Conservation (phyloP, 1,139 yeast species). For the Hyphopichia pseudoburtonii region DNA sequence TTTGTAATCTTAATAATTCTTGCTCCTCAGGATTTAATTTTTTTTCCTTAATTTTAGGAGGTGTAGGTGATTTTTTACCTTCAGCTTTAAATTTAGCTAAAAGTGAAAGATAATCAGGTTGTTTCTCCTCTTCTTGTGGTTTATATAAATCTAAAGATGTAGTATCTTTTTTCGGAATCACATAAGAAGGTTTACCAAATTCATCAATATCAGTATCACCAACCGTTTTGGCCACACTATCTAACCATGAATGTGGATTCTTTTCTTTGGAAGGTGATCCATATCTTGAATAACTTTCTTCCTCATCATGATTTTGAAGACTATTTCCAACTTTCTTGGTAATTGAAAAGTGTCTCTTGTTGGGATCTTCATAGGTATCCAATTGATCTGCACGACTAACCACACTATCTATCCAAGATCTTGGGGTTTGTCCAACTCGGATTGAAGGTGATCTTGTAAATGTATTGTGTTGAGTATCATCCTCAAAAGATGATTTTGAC, state of each 20-base stretch:
- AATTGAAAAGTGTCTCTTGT: constrained; percentile 1
- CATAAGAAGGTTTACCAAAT: constrained; percentile 2
- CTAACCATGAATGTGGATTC: constrained; percentile 20
- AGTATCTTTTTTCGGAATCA: constrained; percentile 2
- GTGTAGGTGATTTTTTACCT: background rate
- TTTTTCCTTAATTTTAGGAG: background rate
- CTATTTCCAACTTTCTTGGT: background rate
- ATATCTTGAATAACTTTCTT: background rate
- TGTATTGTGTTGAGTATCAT: background rate
- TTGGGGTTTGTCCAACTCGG: constrained; percentile 1
- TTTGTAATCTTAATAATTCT: background rate
- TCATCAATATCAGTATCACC: background rate
- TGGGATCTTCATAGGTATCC: background rate
- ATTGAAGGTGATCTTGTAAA: constrained; percentile 1
- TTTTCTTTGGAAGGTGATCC: constrained; percentile 9
- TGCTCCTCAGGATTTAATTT: background rate
- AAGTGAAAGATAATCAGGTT: constrained; percentile 1
- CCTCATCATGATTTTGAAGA: background rate
- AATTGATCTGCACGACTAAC: constrained; percentile 2
- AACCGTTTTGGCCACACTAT: constrained; percentile 12
- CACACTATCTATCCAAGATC: constrained; percentile 10
- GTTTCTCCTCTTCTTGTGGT: background rate
- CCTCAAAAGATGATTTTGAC: background rate
- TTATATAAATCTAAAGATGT: constrained; percentile 3
- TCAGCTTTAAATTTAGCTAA: constrained; percentile 1